Conservation (phyloP, 345 rosid genomes). For the Brassica cretica region DNA sequence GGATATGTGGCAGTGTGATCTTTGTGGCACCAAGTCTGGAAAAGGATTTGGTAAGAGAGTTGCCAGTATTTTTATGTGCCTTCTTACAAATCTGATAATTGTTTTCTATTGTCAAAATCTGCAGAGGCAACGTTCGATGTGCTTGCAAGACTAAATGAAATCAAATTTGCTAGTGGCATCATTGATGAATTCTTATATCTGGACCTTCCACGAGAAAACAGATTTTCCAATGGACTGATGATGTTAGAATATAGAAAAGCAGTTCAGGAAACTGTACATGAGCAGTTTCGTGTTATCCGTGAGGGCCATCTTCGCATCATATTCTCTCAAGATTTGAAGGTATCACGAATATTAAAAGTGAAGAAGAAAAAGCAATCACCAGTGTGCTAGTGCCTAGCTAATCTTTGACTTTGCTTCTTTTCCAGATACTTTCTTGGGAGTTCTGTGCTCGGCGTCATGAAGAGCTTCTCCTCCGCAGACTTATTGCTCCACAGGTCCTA, state of each 20-base stretch:
- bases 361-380: neutral
- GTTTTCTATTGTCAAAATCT: conserved; percentile 12
- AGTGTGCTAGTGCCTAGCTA: neutral
- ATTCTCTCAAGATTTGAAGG: conserved; percentile 90
- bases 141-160: conserved; percentile 86
- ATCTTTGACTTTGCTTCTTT: conserved; percentile 2
- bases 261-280: conserved; percentile 87
- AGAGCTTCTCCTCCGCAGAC: conserved; percentile 87
- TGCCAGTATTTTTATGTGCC: neutral
- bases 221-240: conserved; percentile 74
- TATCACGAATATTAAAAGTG: conserved; percentile 19
- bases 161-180: conserved; percentile 95
- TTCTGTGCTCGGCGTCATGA: conserved; percentile 91
- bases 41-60: conserved; percentile 42
- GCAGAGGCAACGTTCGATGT: conserved; percentile 95
- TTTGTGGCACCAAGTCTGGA: conserved; percentile 43
- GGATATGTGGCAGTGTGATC: conserved; percentile 44
- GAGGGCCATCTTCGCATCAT: conserved; percentile 93
- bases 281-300: conserved; percentile 94
- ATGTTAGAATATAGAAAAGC: conserved; percentile 87
- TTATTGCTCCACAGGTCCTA: conserved; percentile 86
- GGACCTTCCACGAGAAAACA: conserved; percentile 78
- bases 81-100: neutral
- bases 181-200: conserved; percentile 86
- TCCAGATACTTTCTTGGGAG: conserved; percentile 91